phyloP scores from a whole-genome alignment of 164 flowering plant genomes.

The Tinospora cordifolia region DNA sequence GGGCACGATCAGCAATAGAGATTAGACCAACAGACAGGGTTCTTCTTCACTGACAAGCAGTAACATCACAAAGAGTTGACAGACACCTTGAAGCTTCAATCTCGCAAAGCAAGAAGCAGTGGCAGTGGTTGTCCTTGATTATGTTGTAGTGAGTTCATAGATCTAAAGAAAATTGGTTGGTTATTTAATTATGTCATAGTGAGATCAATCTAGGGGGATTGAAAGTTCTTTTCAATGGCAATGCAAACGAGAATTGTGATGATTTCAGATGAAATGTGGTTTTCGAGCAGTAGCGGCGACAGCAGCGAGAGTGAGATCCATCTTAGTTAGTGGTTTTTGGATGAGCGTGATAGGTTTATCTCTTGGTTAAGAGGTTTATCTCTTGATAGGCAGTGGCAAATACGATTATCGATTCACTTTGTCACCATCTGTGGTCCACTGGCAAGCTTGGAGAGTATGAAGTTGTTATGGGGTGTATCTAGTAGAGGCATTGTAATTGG shows the following conservation, averaged over 20 bases:
- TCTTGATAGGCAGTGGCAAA: slow-evolving; percentile 92
- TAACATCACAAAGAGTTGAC: no score
- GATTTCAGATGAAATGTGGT: slow-evolving; percentile 52
- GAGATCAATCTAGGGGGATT: slow-evolving; percentile 12
- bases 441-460: slow-evolving; percentile 79
- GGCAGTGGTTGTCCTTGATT: no score
- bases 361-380: slow-evolving; percentile 73
- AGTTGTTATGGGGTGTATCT: slow-evolving; percentile 39
- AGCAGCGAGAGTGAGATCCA: slow-evolving; percentile 34
- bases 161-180: slow-evolving; percentile 11
- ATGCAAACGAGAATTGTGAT: slow-evolving; percentile 66
- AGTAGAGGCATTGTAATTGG: slow-evolving; percentile 80
- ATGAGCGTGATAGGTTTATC: slow-evolving; percentile 73
- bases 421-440: slow-evolving; percentile 50
- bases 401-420: slow-evolving; percentile 68
- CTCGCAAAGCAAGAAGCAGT: no score
- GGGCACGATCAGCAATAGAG: no score
- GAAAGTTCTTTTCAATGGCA: slow-evolving; percentile 62
- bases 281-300: slow-evolving; percentile 24
- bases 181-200: slow-evolving; percentile 2
- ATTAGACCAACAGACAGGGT: no score
- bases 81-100: no score
- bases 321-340: slow-evolving; percentile 50
- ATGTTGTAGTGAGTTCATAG: slow-evolving; percentile 12
- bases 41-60: no score